Base-by-base conservation (phyloP, 1,284 basidiomycete species). In the Stereum hirsutum region DNA sequence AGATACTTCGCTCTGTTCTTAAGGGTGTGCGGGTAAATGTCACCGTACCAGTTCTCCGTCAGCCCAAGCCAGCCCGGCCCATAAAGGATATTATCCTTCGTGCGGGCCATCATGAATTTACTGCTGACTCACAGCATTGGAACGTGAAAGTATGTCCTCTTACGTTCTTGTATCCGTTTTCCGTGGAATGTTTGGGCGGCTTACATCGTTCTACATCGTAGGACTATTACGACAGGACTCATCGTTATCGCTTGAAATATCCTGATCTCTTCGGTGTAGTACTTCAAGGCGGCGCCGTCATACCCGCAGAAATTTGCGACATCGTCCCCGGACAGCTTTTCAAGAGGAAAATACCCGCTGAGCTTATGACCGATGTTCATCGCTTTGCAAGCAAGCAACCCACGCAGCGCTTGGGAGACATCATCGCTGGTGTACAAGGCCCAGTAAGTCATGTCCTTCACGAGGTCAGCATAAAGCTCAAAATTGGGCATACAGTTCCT, bases 281-380 rank as follows among this genome's bases (percentile, higher is more conserved):
- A 7, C 43, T 12, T 27, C 53, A 59, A 0, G 54, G 52, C 2
- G 56, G 53, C 6, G 55, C 61, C 1, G 56, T 74, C 15, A 56
- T 74, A 15, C 76, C 77, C 0, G 62, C 68, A 0, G 75, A 80
- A 49, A 46, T 74, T 1, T 75, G 73, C 52, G 45, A 49, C 0
- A 56, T 80, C 2, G 48, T 62, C 17, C 59, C 60, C 0, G 72
- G 72, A 0, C 76, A 78, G 47, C 44, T 75, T 1, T 74, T 65
- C 57, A 68, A 62, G 53, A 66, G 69, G 45, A 65, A 64, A 39
- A 50, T 77, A 0, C 62, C 67, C 0, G 58, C 67, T 0, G 55
- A 63, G 0, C 51, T 64, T 12, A 64, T 63, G 15, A 48, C 53
- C 0, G 57, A 62, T 0, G 66, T 75, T 20, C 58, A 77, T 1